A percentile compares a stretch with the other conserved stretches of the same genome.
Evolutionary conservation across 768 basidiomycete species (phyloP).

Genomic region (Lentinula guzmanii): DNA sequence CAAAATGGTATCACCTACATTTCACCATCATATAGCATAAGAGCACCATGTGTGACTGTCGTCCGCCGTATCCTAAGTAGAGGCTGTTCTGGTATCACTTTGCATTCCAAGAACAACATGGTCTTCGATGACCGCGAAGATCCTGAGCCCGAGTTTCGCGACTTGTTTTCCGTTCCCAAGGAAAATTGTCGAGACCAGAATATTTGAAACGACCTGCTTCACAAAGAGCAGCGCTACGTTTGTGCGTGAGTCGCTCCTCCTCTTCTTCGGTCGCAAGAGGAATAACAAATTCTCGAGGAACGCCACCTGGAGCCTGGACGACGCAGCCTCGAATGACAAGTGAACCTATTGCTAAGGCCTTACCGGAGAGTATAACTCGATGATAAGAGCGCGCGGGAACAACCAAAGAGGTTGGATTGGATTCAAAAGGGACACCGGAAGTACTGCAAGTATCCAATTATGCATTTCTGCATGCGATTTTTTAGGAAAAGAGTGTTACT

Average conservation of each 20-base stretch:
- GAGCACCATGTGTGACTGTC: slow-evolving; percentile 87
- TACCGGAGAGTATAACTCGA: slow-evolving; percentile 64
- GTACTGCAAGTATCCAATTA: slow-evolving; percentile 44
- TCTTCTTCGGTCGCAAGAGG: slow-evolving; percentile 71
- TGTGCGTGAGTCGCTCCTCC: slow-evolving; percentile 50
- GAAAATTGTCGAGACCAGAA: slow-evolving; percentile 64
- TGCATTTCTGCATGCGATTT: slow-evolving; percentile 1
- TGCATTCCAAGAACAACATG: slow-evolving; percentile 67
- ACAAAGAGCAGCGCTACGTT: slow-evolving; percentile 53
- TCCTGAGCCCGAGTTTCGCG: slow-evolving; percentile 26
- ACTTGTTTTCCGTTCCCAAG: slow-evolving; percentile 44
- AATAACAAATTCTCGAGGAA: slow-evolving; percentile 64
- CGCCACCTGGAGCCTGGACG: slow-evolving; percentile 71
- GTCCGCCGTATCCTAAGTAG: slow-evolving; percentile 80
- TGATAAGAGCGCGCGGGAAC: slow-evolving; percentile 76
- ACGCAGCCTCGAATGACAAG: slow-evolving; percentile 74
- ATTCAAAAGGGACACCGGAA: slow-evolving; percentile 70
- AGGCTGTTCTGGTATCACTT: slow-evolving; percentile 84
- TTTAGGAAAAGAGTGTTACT: neutral
- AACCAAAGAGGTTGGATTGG: slow-evolving; percentile 53
- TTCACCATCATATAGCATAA: slow-evolving; percentile 96
- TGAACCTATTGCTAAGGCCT: slow-evolving; percentile 55
- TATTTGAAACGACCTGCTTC: slow-evolving; percentile 72
- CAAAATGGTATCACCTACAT: slow-evolving; percentile 40
- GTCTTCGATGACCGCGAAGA: slow-evolving; percentile 19